These are phyloP conservation scores for Phytophthora palmivora DNA, from an alignment of 352 stramenopile genomes.

Conservation along the genomic window DNA sequence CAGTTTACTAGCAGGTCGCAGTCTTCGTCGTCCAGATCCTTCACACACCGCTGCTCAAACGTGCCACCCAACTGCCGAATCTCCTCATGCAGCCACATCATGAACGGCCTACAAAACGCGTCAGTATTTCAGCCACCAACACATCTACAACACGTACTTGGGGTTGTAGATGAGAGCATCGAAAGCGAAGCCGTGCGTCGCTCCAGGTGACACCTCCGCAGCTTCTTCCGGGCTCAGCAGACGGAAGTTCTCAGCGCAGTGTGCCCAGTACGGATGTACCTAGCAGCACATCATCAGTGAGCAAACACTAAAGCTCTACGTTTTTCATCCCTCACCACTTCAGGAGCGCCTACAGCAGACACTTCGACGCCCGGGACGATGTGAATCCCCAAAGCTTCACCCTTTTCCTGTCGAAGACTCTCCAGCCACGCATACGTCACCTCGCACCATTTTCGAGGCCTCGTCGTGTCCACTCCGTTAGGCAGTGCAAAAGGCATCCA, in stretches of 20 bases:
- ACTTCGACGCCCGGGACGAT: constrained; percentile 30
- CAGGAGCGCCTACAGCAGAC: constrained; percentile 10
- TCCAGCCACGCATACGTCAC: constrained; percentile 69
- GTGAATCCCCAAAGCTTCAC: constrained; percentile 55
- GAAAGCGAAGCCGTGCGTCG: constrained; percentile 60
- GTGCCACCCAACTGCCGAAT: constrained; percentile 51
- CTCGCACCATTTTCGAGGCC: constrained; percentile 66
- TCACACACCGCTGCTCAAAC: constrained; percentile 57
- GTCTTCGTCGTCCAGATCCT: constrained; percentile 42
- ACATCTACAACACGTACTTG: constrained; percentile 2
- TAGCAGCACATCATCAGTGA: neutral
- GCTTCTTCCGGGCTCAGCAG: constrained; percentile 53
- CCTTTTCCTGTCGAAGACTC: constrained; percentile 40
- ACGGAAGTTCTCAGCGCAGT: constrained; percentile 67
- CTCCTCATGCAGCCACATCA: constrained; percentile 57
- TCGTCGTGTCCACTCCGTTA: constrained; percentile 38
- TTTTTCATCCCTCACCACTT: neutral
- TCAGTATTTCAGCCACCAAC: neutral
- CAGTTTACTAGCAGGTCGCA: constrained; percentile 73
- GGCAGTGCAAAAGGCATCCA: constrained; percentile 79
- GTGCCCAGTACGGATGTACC: constrained; percentile 62
- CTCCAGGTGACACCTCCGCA: constrained; percentile 39
- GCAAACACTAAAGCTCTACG: neutral
- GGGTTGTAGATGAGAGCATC: constrained; percentile 76
- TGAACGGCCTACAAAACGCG: constrained; percentile 44